A percentile compares a stretch with the other conserved stretches of the same genome.
Conservation (phyloP, 2,329 filamentous ascomycete species). For the Nigrograna mackinnonii region DNA sequence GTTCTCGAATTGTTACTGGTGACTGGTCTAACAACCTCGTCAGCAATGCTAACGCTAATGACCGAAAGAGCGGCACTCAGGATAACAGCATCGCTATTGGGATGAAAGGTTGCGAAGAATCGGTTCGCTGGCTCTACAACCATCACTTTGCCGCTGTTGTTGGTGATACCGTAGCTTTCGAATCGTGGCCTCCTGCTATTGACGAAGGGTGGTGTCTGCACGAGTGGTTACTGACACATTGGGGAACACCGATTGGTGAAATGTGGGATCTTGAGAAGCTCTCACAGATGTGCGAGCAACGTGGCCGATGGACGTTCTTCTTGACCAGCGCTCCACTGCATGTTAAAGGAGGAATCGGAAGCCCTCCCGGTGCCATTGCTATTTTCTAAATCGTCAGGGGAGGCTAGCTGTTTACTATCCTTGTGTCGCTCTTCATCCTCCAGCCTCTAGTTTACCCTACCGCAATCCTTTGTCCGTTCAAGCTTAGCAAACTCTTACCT, state of each 20-base stretch:
- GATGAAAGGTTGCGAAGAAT: slow-evolving; percentile 33
- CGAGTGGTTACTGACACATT: slow-evolving; percentile 34
- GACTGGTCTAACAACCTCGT: no score
- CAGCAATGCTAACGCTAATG: slow-evolving; percentile 26
- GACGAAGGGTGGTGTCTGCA: slow-evolving; percentile 36
- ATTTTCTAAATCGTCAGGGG: slow-evolving; percentile 23
- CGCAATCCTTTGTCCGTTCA: no score
- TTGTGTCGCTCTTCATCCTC: no score
- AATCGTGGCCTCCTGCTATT: slow-evolving; percentile 36
- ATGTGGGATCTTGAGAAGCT: slow-evolving; percentile 54
- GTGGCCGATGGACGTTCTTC: slow-evolving; percentile 62
- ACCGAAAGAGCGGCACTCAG: slow-evolving; percentile 31
- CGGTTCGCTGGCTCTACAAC: slow-evolving; percentile 42
- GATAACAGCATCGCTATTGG: slow-evolving; percentile 38
- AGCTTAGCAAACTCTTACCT: no score
- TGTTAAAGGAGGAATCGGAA: slow-evolving; percentile 51
- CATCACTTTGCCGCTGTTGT: slow-evolving; percentile 39
- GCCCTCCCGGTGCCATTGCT: slow-evolving; percentile 39
- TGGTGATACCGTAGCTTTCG: slow-evolving; percentile 46
- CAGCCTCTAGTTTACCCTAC: no score
- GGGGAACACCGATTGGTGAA: slow-evolving; percentile 37
- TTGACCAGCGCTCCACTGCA: slow-evolving; percentile 64
- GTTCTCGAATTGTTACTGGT: no score
- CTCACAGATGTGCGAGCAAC: slow-evolving; percentile 56
- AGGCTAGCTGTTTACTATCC: no score